phyloP scores from a whole-genome alignment of 2,329 filamentous ascomycete genomes.

The Fusarium neocosmosporiellum region DNA sequence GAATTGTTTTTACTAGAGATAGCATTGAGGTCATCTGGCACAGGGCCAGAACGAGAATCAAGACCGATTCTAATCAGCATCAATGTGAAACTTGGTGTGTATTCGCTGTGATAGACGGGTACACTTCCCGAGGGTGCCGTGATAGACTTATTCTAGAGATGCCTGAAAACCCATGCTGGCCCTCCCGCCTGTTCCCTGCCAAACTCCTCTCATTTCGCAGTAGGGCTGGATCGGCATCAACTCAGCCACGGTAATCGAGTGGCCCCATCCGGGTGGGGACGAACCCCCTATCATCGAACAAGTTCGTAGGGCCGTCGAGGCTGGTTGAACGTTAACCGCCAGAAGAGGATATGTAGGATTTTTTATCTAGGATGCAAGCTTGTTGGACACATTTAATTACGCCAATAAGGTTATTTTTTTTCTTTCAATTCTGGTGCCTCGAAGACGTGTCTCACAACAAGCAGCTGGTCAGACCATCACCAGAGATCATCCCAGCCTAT shows the following conservation, averaged over 20 bases:
- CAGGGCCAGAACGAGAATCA: rapidly evolving
- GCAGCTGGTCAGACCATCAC: background rate
- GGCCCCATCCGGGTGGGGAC: background rate
- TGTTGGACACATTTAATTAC: background rate
- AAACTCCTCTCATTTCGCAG: background rate
- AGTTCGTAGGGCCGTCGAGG: background rate
- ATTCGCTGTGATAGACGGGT: background rate
- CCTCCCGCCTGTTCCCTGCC: background rate
- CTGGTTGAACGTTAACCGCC: background rate
- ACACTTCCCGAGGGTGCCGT: background rate
- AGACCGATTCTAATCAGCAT: background rate
- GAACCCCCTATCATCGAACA: background rate
- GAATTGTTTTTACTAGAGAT: background rate
- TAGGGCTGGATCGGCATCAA: background rate
- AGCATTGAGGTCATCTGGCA: background rate
- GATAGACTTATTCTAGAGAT: background rate
- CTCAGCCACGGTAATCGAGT: background rate
- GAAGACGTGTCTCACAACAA: background rate
- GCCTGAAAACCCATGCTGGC: background rate
- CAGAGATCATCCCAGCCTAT: background rate
- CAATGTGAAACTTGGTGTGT: background rate
- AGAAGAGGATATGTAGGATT: background rate
- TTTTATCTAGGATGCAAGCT: rapidly evolving
- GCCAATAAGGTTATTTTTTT: background rate
- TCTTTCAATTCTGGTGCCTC: rapidly evolving